Base-by-base conservation (phyloP, 2,329 filamentous ascomycete genomes). In the Ciborinia camelliae region DNA sequence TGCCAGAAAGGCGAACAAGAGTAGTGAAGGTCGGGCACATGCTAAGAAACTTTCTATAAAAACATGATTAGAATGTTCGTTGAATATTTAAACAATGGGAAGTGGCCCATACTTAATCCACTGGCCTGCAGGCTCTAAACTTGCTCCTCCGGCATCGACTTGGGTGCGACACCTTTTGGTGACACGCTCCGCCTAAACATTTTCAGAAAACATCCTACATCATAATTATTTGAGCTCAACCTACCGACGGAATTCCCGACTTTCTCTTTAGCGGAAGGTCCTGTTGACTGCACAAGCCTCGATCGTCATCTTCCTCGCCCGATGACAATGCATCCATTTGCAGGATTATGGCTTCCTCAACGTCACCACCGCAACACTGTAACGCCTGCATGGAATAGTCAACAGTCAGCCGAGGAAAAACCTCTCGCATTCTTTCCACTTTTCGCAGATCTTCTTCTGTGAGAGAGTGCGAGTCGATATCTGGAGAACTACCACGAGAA, bases 381-480 rank as follows among this genome's bases (percentile, higher is more conserved):
- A 64, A 47, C 14, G 20, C 10, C 32, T 39, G 10, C 62, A 64
- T 15, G 20, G 3, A 23, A n/a, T n/a, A n/a, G n/a, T 18, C 5
- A 26, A 23, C 10, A 4, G 53, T 60, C 26, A 60, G 32, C 32
- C 6, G 23, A 26, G 35, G 53, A n/a, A 58, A 15, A 0, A n/a
- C 0, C 7, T 50, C 1, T 23, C 10, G 53, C 43, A 64, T 58
- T 26, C 20, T n/a, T 20, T 26, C 23, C n/a, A 51, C 41, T 15
- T 59, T 64, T 18, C 26, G 41, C 28, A 23, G 23, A 9, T 62
- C 23, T 18, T 54, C 48, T 43, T 62, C 20, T n/a, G 48, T 54
- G 2, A 10, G 26, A 23, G 20, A 23, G 0, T 39, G 9, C 7
- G 26, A 39, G 10, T 30, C 35, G 12, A 41, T 23, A 26, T n/a